Base-by-base conservation (phyloP, 192 early-diverging fungal species). In the Diversispora eburnea region DNA sequence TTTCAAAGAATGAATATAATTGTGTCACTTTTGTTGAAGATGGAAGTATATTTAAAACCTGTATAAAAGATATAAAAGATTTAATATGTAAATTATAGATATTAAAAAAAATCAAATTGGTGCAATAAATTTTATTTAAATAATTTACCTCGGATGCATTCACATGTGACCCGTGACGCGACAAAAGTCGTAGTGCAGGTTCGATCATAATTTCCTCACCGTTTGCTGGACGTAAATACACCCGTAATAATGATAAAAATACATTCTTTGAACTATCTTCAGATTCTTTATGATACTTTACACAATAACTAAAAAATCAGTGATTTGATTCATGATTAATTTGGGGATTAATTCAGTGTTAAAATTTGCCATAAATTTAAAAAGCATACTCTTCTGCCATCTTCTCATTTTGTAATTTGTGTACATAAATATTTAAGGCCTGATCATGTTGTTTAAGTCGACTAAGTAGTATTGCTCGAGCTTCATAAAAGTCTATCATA, bases 381-480 rank as follows among this genome's bases (percentile, higher is more conserved):
- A 58, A 54, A 43, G 70, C 79, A 58, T 79, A 91, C 87, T 86
- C 84, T 75, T 91, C 85, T 43, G 92, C 92, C 51, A 88, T 76
- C 12, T 79, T 74, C 74, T 88, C 87, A 75, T 90, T 91, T 19
- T 82, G 77, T 33, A 98, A 81, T 66, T 90, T 90, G 77, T 91
- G 91, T 13, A 95, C 90, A 76, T 92, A 90, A 70, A 96, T 87
- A 56, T 84, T 78, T 33, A 98, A 80, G 4, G 94, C 92, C 70
- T 98, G 93, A 64, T 90, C 90, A 68, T 96, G 94, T 58, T 91
- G 89, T 9, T 90, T 91, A 65, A 98, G 88, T 55, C 91, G 82
- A 74, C 91, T 88, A 6, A 98, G 82, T 9, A 96, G 80, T 43
- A 92, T 82, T 0, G 91, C 91, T 8, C 92, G 83, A 77, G 95